Percentiles rank a stretch among this genome's conserved stretches.
phyloP scores from a whole-genome alignment of 192 early-diverging fungal genomes.

The Gamsiella multidivaricata region DNA sequence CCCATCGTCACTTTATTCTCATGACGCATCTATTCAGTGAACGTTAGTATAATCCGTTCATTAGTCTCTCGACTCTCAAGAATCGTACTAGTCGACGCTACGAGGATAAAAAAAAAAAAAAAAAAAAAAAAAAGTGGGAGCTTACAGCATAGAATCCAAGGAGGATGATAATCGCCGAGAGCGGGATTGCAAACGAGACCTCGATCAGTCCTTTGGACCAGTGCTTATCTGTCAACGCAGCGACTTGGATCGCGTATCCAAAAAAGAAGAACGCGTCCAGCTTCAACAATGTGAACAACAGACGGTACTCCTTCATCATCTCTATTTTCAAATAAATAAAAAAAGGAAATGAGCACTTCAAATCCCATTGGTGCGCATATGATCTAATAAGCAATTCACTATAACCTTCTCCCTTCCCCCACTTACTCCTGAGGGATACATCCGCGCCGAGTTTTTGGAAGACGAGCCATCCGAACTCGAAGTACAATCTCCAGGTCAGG shows the following conservation, averaged over 20 bases:
- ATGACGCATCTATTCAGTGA: slow-evolving; percentile 11
- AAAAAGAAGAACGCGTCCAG: slow-evolving; percentile 56
- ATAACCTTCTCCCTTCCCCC: too few species aligned
- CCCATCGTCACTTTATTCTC: slow-evolving; percentile 49
- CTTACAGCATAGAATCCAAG: slow-evolving; percentile 36
- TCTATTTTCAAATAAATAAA: slow-evolving; percentile 20
- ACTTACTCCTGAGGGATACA: slow-evolving; percentile 42
- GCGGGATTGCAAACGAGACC: slow-evolving; percentile 37
- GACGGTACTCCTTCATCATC: slow-evolving; percentile 51
- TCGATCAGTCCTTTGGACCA: slow-evolving; percentile 42
- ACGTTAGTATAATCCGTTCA: background rate
- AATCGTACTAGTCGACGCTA: background rate
- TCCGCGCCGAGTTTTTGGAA: slow-evolving; percentile 50
- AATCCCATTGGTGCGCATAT: background rate
- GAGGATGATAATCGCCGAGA: slow-evolving; percentile 21
- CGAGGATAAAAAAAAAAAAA: background rate
- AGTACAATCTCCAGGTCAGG: slow-evolving; percentile 39
- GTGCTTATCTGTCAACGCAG: slow-evolving; percentile 30
- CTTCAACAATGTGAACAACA: slow-evolving; percentile 49
- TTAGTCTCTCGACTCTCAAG: background rate
- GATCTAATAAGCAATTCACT: too few species aligned
- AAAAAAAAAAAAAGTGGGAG: background rate
- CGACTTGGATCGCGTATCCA: slow-evolving; percentile 45
- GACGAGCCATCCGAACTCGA: slow-evolving; percentile 50
- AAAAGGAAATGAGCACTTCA: background rate